These are phyloP conservation scores for Tilletia walkeri DNA, from an alignment of 1,284 basidiomycete genomes.

Conservation along the genomic window DNA sequence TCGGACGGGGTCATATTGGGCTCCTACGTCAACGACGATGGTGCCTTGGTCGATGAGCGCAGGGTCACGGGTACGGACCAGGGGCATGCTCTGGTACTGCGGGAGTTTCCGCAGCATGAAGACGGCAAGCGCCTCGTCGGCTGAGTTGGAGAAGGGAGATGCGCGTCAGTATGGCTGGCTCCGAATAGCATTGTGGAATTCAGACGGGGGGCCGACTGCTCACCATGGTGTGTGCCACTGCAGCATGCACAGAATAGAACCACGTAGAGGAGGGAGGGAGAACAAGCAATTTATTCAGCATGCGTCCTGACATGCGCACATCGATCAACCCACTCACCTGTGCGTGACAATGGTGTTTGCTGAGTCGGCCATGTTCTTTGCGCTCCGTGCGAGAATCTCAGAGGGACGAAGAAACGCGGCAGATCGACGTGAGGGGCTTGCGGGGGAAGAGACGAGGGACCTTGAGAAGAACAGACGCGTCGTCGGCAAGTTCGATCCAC, in stretches of 20 bases:
- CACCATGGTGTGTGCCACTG: constrained; percentile 17
- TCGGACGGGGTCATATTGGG: constrained; percentile 75
- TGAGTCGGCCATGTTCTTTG: background rate
- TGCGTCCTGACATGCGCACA: background rate
- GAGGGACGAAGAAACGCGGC: no score
- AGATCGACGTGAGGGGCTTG: no score
- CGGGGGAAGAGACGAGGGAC: no score
- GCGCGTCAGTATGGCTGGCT: background rate
- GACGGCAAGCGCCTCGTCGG: constrained; percentile 92
- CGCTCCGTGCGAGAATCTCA: background rate
- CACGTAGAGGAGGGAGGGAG: background rate
- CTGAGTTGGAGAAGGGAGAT: constrained; percentile 49
- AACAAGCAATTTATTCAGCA: background rate
- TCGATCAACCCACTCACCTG: background rate
- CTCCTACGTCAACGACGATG: constrained; percentile 98
- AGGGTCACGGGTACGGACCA: constrained; percentile 69
- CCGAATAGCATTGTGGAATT: background rate
- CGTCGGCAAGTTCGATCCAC: no score
- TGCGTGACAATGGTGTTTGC: constrained; percentile 9
- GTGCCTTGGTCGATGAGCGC: constrained; percentile 76
- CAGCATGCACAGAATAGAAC: background rate
- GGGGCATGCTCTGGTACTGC: constrained; percentile 64
- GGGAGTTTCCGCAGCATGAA: constrained; percentile 79
- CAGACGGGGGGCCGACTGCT: background rate
- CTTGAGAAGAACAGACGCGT: no score